Percentiles rank a stretch among this genome's conserved stretches.
These are phyloP conservation scores for Tetratostichococcus sp. DNA, from an alignment of 139 green algal genomes.

Conservation along the genomic window DNA sequence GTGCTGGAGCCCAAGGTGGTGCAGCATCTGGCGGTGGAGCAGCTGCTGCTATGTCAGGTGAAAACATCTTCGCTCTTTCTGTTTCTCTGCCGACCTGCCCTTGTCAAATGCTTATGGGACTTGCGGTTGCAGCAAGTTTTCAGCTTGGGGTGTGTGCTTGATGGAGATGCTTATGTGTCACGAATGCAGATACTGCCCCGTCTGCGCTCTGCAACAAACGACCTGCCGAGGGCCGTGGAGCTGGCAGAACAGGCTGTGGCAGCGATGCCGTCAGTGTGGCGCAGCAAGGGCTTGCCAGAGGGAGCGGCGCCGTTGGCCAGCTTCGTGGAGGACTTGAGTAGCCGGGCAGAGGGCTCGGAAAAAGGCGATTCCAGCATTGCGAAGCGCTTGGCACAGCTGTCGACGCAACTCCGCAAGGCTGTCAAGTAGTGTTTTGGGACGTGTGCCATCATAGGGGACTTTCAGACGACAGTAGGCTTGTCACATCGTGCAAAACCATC, in stretches of 20 bases:
- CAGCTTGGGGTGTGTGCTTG: no score
- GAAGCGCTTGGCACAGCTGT: not conserved
- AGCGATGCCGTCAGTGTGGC: conserved; percentile 41
- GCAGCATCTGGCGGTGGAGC: conserved; percentile 35
- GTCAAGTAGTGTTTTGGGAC: no score
- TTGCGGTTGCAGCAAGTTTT: no score
- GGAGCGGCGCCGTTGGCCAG: conserved; percentile 7
- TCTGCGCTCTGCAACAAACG: conserved; percentile 25
- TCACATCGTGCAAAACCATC: no score
- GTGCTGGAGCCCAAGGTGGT: conserved; percentile 41
- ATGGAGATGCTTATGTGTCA: not conserved
- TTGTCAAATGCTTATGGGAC: not conserved
- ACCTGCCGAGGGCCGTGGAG: conserved; percentile 33
- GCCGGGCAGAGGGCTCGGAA: not conserved
- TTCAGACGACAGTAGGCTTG: no score
- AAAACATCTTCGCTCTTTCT: no score
- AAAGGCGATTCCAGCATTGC: not conserved
- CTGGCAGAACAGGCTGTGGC: conserved; percentile 31
- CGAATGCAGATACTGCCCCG: conserved; percentile 44
- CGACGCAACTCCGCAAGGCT: no score
- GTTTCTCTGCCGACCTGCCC: no score
- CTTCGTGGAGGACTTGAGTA: conserved; percentile 3
- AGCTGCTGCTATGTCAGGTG: conserved; percentile 22
- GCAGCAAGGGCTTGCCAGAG: conserved; percentile 12
- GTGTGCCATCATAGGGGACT: no score